Base-by-base conservation (phyloP, 768 basidiomycete species). In the Phaeotremella fagi region DNA sequence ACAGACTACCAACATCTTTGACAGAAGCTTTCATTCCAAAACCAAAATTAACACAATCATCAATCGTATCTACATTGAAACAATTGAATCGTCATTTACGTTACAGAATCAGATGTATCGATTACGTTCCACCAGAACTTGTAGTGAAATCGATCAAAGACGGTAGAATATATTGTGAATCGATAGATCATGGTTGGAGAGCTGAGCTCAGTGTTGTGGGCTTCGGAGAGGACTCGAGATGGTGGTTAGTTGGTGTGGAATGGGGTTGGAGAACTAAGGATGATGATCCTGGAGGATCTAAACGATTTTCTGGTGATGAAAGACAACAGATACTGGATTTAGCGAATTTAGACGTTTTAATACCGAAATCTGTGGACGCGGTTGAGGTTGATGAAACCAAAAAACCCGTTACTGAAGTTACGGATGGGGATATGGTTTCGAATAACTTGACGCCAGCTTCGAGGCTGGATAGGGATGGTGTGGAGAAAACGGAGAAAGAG, bases 111-210 rank as follows among this genome's bases (percentile, higher is more conserved):
- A 81, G 85, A 31, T 82, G 87, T 76, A 77, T 80, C 20, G 91
- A 95, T 67, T 79, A 86, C 20, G 76, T 92, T 15, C 91, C 91
- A 1, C 78, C 85, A 18, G 87, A 90, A 69, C 86, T 92, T 18
- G 16, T 38, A 12, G 47, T 70, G 11, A 51, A 62, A 3, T 45
- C 44, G 7, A 52, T 70, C 26, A 18, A 31, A 24, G 59, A 70
- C 53, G 68, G 87, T 22, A 52, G 46, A n/a, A 60, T 80, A 80
- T 29, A 86, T 89, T 57, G 80, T 83, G 84, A 77, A 50, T 76
- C 73, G 20, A 52, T 50, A 12, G 60, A 60, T 5, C 16, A 49
- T 31, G 66, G 63, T 15, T 62, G 62, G 58, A 47, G 36, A 27
- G 60, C 57, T 3, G 43, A 63, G 33, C 47, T 67, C 59, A 65